Evolutionary conservation across 106 monocot genomes (phyloP).

Genomic region (Vanilla planifolia): DNA sequence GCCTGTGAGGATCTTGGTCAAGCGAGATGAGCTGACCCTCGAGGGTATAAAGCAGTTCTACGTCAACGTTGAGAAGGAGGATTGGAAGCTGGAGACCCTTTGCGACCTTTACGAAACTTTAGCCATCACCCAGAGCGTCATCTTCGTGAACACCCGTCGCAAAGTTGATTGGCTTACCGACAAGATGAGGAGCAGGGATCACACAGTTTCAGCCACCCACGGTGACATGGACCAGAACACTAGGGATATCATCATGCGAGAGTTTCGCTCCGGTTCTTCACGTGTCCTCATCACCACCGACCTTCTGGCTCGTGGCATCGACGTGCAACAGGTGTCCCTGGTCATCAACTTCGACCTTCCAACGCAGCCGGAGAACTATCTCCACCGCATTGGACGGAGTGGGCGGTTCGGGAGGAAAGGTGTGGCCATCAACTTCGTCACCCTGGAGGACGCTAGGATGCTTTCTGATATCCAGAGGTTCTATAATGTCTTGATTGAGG

Average conservation of each 20-base stretch:
- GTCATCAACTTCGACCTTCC: slow-evolving; percentile 28
- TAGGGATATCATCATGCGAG: slow-evolving; percentile 32
- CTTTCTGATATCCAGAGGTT: slow-evolving; percentile 28
- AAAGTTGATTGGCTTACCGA: slow-evolving; percentile 48
- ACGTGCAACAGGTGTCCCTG: slow-evolving; percentile 26
- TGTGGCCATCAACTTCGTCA: slow-evolving; percentile 24
- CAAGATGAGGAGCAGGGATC: slow-evolving; percentile 38
- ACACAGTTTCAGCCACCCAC: slow-evolving; percentile 31
- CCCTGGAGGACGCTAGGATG: slow-evolving; percentile 21
- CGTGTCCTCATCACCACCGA: slow-evolving; percentile 34
- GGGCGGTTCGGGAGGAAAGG: slow-evolving; percentile 24
- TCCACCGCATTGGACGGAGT: slow-evolving; percentile 19
- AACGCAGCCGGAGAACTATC: slow-evolving; percentile 22
- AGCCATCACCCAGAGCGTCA: slow-evolving; percentile 48
- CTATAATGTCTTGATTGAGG: slow-evolving; percentile 15
- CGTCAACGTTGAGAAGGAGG: slow-evolving; percentile 15
- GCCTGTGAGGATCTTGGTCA: slow-evolving; percentile 42
- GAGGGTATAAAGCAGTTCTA: slow-evolving; percentile 36
- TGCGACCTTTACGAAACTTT: slow-evolving; percentile 29
- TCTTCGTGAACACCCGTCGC: slow-evolving; percentile 42
- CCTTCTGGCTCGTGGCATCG: slow-evolving; percentile 20
- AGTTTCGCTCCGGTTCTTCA: slow-evolving; percentile 28
- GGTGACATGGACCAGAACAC: slow-evolving; percentile 31
- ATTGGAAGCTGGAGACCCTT: slow-evolving; percentile 20
- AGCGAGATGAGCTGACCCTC: slow-evolving; percentile 43